Percentiles rank a stretch among this genome's conserved stretches.
phyloP scores from a whole-genome alignment of 352 stramenopile genomes.

The Phytophthora syringae region DNA sequence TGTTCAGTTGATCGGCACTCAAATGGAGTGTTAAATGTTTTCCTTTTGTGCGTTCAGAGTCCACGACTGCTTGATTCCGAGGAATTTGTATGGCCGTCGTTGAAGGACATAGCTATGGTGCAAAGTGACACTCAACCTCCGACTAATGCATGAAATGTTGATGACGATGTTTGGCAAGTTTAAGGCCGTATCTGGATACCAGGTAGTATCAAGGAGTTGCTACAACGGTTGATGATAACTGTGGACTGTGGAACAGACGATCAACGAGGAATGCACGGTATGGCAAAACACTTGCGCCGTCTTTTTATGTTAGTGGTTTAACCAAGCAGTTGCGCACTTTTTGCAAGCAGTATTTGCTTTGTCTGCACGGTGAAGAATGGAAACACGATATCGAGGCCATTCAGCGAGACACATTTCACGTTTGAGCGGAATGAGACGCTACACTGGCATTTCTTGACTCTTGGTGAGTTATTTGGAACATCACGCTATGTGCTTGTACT shows the following conservation, averaged over 20 bases:
- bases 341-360: constrained; percentile 18
- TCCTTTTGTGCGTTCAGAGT: background rate
- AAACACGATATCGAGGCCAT: constrained; percentile 7
- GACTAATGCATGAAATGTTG: background rate
- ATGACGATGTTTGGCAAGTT: background rate
- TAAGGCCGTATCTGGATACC: background rate
- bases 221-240: background rate
- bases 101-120: background rate
- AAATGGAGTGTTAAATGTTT: constrained; percentile 6
- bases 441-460: constrained; percentile 16
- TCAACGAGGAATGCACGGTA: background rate
- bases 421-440: constrained; percentile 16
- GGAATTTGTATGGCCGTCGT: background rate
- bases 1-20: no score
- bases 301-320: background rate
- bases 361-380: constrained; percentile 18
- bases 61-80: background rate
- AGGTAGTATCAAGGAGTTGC: background rate
- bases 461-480: constrained; percentile 13
- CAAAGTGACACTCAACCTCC: background rate
- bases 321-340: constrained; percentile 11
- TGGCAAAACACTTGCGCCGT: background rate
- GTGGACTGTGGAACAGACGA: background rate
- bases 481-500: constrained; percentile 18
- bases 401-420: constrained; percentile 15